Conservation (phyloP, 2,329 filamentous ascomycete species). For the Alternaria viburni region DNA sequence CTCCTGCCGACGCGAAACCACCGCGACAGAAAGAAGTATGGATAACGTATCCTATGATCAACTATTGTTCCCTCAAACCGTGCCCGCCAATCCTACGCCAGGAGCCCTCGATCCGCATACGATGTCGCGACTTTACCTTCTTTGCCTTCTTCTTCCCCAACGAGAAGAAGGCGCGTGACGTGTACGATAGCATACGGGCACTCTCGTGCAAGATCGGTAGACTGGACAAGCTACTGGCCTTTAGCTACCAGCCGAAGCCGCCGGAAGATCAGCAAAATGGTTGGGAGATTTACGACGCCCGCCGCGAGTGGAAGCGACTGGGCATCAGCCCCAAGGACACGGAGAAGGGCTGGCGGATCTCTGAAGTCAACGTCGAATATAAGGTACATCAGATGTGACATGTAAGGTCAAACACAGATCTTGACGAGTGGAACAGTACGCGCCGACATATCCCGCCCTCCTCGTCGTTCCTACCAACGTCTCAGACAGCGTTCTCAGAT, state of each 20-base stretch:
- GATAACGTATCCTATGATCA: conserved; percentile 94
- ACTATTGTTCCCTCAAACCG: conserved; percentile 77
- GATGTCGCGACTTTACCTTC: conserved; percentile 92
- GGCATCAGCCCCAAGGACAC: conserved; percentile 82
- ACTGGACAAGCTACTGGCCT: conserved; percentile 90
- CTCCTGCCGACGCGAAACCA: conserved; percentile 48
- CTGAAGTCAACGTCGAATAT: conserved; percentile 88
- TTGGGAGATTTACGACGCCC: conserved; percentile 85
- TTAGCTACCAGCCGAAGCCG: conserved; percentile 77
- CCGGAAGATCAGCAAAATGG: conserved; percentile 77
- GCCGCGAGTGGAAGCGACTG: conserved; percentile 83
- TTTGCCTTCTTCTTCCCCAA: conserved; percentile 86
- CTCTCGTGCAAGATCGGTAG: conserved; percentile 82
- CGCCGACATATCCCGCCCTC: conserved; percentile 86
- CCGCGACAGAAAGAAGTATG: conserved; percentile 74
- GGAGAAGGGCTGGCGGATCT: conserved; percentile 87
- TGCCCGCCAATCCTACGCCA: conserved; percentile 72
- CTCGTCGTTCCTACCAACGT: conserved; percentile 86
- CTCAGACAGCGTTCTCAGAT: conserved; percentile 96
- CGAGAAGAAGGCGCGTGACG: conserved; percentile 77
- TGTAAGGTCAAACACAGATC: neutral
- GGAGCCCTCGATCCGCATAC: conserved; percentile 81
- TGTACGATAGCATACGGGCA: conserved; percentile 83
- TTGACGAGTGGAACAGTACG: conserved; percentile 63
- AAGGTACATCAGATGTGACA: conserved; percentile 50